Base-by-base conservation (phyloP, 345 rosid species). In the Bruguiera sexangula region DNA sequence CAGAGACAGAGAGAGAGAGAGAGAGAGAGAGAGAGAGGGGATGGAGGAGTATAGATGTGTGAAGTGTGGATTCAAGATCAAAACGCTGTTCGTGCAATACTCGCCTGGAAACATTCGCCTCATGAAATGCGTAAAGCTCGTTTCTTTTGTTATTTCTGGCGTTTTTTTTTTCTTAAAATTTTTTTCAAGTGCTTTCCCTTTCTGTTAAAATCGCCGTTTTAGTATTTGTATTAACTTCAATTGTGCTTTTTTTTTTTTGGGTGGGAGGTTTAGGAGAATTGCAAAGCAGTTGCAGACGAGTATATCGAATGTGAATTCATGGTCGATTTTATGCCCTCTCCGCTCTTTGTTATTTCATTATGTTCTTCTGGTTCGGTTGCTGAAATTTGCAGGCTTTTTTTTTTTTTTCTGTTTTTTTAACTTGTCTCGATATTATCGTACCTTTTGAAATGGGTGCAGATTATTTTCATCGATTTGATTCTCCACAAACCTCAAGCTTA, bases 261-360 rank as follows among this genome's bases (percentile, higher is more conserved):
- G 63, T 65, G 22, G 16, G 37, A 36, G 26, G 9, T 26, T 32
- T 65, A 86, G 96, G 91, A 84, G 56, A 87, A 82, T 20, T 90
- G 95, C 80, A 82, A 84, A 62, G 83, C 88, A 54, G 79, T 87
- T 69, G 96, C 95, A 22, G 96, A 88, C 65, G 88, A 85, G 72
- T 90, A 88, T 63, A 81, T 88, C 65, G 96, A 92, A 72, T 92
- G 95, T 66, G 98, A 90, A 76, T 71, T 84, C 73, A 85, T 92
- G 95, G 98, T 92, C 13, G 30, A 69, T 39, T 7, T 53, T 71
- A 52, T 59, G 26, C 53, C 50, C 36, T 54, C 30, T 71, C 60
- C 54, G 52, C 62, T 27, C 48, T 15, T 48, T 48, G 22, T 50
- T 19, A n/a, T 53, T 64, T 76, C 60, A 29, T n/a, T 0, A 9